Base-by-base conservation (phyloP, 371 early-diverging fungal genomes). In the Rhizopus arrhizus region DNA sequence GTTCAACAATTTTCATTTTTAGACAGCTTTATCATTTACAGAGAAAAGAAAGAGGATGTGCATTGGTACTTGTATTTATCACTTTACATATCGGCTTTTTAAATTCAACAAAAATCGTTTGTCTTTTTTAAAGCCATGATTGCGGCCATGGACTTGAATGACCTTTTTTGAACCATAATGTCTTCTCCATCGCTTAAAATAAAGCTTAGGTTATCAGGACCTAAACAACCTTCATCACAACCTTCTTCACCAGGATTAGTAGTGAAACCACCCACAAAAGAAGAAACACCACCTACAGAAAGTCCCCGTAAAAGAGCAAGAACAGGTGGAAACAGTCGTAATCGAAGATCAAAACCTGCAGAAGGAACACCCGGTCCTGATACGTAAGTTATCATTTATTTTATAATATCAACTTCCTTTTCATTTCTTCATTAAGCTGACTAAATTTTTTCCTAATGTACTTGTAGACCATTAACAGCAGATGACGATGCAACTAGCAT, bases 181-280 rank as follows among this genome's bases (percentile, higher is more conserved):
- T 45, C 73, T 40, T 66, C 67, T 57, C 67, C 74, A 41, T 55
- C 75, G 31, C 56, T 75, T 28, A 75, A 75, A 57, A 75, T 75
- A 50, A 75, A 64, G 38, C 49, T 75, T 40, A 56, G 72, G 36
- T 60, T 75, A 28, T 62, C 75, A 34, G 56, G 51, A 33, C 65
- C 69, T 5, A 64, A 58, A 40, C 49, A 52, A 34, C 32, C 59
- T 16, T 46, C 56, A 46, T 56, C 69, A 28, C 61, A 53, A 51
- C 49, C 65, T 42, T 32, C 61, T 8, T 45, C 62, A 31, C 59
- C 65, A 32, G 49, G 50, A 16, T 54, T 58, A 8, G 28, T 31
- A 11, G 58, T 62, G 46, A 62, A 51, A 10, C 38, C 41, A 35
- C 59, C 40, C 42, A 47, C 22, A 40, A 60, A 55, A 15, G 65